Conservation (phyloP, 352 stramenopile genomes). For the Pythium biforme region DNA sequence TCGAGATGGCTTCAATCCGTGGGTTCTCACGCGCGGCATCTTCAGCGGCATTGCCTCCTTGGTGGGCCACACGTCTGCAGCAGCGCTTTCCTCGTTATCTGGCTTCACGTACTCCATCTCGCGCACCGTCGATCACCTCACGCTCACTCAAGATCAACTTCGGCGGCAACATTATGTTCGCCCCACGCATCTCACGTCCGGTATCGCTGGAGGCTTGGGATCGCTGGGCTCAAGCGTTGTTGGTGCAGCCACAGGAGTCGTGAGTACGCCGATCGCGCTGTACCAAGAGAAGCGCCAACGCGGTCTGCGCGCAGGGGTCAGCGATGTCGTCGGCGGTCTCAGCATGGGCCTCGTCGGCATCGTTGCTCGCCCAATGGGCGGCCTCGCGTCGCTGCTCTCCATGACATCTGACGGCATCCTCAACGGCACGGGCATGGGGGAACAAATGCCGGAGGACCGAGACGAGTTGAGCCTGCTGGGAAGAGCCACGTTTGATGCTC, state of each 20-base stretch:
- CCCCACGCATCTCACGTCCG: slow-evolving; percentile 61
- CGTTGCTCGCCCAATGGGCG: slow-evolving; percentile 72
- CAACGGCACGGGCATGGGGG: slow-evolving; percentile 52
- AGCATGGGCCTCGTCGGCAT: slow-evolving; percentile 81
- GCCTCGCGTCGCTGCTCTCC: slow-evolving; percentile 73
- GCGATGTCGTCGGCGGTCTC: slow-evolving; percentile 67
- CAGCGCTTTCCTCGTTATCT: slow-evolving; percentile 68
- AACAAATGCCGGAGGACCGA: slow-evolving; percentile 27
- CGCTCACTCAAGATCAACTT: slow-evolving; percentile 57
- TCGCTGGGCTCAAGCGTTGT: slow-evolving; percentile 77
- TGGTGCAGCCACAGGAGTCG: slow-evolving; percentile 67
- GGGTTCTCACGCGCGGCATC: slow-evolving; percentile 70
- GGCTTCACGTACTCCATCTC: slow-evolving; percentile 84
- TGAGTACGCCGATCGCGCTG: slow-evolving; percentile 74
- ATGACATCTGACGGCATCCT: slow-evolving; percentile 76
- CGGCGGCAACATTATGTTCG: slow-evolving; percentile 62
- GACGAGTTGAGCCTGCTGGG: slow-evolving; percentile 23
- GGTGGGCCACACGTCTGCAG: slow-evolving; percentile 64
- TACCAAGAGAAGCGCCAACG: slow-evolving; percentile 68
- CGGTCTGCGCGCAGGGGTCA: slow-evolving; percentile 54
- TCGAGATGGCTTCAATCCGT: slow-evolving; percentile 76
- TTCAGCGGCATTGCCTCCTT: slow-evolving; percentile 69
- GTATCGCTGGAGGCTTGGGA: slow-evolving; percentile 57
- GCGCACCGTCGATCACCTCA: slow-evolving; percentile 78
- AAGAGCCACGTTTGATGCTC: slow-evolving; percentile 41